Evolutionary conservation across 805 yeast species (phyloP).

Genomic region (Lipomyces anomalus): DNA sequence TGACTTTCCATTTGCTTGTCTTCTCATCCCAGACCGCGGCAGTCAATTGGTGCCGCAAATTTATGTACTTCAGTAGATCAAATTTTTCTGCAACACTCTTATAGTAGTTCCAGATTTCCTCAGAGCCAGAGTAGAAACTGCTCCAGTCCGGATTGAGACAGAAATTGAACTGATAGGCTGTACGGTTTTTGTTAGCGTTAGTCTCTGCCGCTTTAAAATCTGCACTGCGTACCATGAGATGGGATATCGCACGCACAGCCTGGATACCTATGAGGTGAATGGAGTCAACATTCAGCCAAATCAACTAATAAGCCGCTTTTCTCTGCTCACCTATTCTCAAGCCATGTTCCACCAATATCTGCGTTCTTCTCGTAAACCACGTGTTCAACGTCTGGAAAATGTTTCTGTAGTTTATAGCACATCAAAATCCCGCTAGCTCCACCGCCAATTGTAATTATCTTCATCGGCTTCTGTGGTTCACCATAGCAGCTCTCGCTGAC

Average conservation of each 20-base stretch:
- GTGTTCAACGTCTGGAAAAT: slow-evolving; percentile 26
- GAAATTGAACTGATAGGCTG: slow-evolving; percentile 29
- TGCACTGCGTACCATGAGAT: background rate
- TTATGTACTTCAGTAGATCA: slow-evolving; percentile 23
- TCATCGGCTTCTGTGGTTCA: background rate
- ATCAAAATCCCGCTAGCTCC: slow-evolving; percentile 30
- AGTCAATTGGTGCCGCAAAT: slow-evolving; percentile 20
- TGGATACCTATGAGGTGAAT: slow-evolving; percentile 22
- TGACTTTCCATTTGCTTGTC: slow-evolving; percentile 18
- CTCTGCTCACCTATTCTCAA: slow-evolving; percentile 26
- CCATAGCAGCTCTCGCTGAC: background rate
- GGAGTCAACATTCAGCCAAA: background rate
- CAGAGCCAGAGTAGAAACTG: slow-evolving; percentile 26
- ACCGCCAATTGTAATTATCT: slow-evolving; percentile 29
- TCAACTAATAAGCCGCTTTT: slow-evolving; percentile 4
- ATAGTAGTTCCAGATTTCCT: slow-evolving; percentile 27
- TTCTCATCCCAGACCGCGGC: slow-evolving; percentile 23
- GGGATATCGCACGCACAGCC: slow-evolving; percentile 26
- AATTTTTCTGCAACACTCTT: slow-evolving; percentile 26
- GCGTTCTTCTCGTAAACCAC: slow-evolving; percentile 30
- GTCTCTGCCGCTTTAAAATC: background rate
- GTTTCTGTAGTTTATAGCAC: slow-evolving; percentile 25
- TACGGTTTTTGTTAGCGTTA: slow-evolving; percentile 14
- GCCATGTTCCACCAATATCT: slow-evolving; percentile 31
- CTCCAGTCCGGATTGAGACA: slow-evolving; percentile 31